Evolutionary conservation across 164 flowering plant species (phyloP).

Genomic region (Brasenia schreberi): DNA sequence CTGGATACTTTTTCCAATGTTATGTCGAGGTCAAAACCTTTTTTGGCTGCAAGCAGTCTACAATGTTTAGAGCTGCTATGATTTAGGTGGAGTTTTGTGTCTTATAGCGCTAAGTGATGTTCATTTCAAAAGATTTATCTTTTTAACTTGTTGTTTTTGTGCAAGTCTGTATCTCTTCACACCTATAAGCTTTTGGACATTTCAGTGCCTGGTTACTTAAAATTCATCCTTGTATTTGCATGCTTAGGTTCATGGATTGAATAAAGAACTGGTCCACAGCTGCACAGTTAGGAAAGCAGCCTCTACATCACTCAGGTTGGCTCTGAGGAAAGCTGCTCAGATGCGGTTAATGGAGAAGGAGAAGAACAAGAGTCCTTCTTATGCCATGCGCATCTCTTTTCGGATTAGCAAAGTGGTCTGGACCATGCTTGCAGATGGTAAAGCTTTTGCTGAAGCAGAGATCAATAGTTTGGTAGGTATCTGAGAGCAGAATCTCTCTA

Average conservation of each 20-base stretch:
- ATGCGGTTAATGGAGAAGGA: slow-evolving; percentile 90
- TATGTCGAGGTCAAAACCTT: too few species aligned
- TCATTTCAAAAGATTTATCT: background rate
- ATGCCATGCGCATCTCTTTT: slow-evolving; percentile 95
- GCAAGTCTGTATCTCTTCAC: background rate
- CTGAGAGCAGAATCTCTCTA: background rate
- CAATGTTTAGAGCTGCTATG: too few species aligned
- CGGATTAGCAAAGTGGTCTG: slow-evolving; percentile 91
- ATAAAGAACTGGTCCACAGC: slow-evolving; percentile 54
- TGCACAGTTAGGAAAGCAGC: slow-evolving; percentile 73
- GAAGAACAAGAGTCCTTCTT: slow-evolving; percentile 94
- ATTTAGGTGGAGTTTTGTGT: too few species aligned
- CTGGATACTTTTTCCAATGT: too few species aligned
- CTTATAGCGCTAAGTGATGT: too few species aligned
- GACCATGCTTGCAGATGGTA: slow-evolving; percentile 97
- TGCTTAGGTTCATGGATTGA: slow-evolving; percentile 68
- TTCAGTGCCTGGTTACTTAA: background rate
- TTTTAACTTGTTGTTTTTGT: background rate
- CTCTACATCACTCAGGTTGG: slow-evolving; percentile 62
- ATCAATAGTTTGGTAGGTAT: slow-evolving; percentile 86
- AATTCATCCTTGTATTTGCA: background rate
- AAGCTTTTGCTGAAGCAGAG: slow-evolving; percentile 98
- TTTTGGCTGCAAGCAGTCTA: too few species aligned
- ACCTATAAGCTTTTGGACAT: background rate
- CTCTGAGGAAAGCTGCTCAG: slow-evolving; percentile 93